A percentile compares a stretch with the other conserved stretches of the same genome.
These are phyloP conservation scores for Metahyphopichia silvanorum DNA, from an alignment of 805 yeast species.

Conservation along the genomic window DNA sequence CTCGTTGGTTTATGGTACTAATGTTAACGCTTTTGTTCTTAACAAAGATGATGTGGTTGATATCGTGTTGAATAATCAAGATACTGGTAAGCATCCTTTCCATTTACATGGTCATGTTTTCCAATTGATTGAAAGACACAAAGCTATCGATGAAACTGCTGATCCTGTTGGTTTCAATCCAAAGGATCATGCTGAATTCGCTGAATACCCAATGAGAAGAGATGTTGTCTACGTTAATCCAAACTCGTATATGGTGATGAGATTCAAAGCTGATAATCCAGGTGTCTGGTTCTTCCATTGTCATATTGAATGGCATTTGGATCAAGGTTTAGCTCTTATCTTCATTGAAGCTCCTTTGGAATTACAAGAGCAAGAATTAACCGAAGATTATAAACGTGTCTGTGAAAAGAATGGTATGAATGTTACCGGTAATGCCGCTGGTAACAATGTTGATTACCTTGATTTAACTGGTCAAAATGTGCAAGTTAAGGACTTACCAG, in stretches of 20 bases:
- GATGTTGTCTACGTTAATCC: conserved; percentile 71
- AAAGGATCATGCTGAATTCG: conserved; percentile 39
- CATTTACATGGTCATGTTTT: conserved; percentile 74
- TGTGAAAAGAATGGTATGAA: conserved; percentile 59
- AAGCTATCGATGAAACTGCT: conserved; percentile 50
- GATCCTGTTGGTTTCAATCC: conserved; percentile 45
- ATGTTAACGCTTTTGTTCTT: conserved; percentile 61
- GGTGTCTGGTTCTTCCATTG: conserved; percentile 96
- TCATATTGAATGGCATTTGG: conserved; percentile 83
- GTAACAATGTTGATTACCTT: conserved; percentile 56
- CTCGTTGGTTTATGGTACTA: conserved; percentile 67
- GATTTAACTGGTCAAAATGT: conserved; percentile 74
- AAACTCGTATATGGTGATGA: conserved; percentile 62
- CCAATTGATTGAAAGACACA: conserved; percentile 57
- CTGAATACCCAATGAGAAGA: conserved; percentile 60
- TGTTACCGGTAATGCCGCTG: conserved; percentile 85
- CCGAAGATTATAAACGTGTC: conserved; percentile 55
- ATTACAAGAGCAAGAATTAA: conserved; percentile 52
- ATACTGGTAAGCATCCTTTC: conserved; percentile 78
- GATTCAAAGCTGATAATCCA: conserved; percentile 83
- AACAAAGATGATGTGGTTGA: conserved; percentile 66
- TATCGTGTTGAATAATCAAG: conserved; percentile 72
- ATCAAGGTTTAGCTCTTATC: conserved; percentile 73
- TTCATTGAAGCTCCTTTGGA: conserved; percentile 68
- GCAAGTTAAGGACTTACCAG: conserved; percentile 66